Evolutionary conservation across 2,329 filamentous ascomycete genomes (phyloP).

Genomic region (Neocatenulostroma microsporum): DNA sequence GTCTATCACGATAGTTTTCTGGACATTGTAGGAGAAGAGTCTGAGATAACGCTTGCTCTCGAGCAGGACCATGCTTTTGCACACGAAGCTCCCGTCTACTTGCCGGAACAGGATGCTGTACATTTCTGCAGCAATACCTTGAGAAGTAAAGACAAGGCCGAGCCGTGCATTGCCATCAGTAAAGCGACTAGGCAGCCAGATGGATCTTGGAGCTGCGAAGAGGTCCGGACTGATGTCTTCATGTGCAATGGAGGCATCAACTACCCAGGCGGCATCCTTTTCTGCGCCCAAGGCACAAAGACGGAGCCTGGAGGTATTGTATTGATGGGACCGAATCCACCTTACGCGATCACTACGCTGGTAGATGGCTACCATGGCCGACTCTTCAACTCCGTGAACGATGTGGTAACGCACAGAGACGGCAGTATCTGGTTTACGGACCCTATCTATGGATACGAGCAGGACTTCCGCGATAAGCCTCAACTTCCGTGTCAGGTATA

Average conservation of each 20-base stretch:
- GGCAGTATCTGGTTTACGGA: constrained; percentile 60
- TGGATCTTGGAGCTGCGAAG: constrained; percentile 38
- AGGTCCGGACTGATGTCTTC: constrained; percentile 28
- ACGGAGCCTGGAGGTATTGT: constrained; percentile 18
- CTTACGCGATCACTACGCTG: constrained; percentile 29
- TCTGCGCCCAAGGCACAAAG: constrained; percentile 26
- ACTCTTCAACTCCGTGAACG: constrained; percentile 55
- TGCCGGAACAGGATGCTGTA: constrained; percentile 29
- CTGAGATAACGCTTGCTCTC: constrained; percentile 16
- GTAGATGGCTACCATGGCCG: constrained; percentile 54
- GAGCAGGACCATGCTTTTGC: constrained; percentile 24
- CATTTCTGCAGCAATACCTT: constrained; percentile 37
- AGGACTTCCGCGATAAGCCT: constrained; percentile 50
- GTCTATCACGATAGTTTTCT: constrained; percentile 22
- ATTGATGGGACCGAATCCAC: constrained; percentile 16
- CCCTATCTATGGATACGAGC: constrained; percentile 51
- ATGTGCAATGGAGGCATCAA: constrained; percentile 48
- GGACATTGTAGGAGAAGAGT: constrained; percentile 17
- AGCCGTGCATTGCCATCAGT: constrained; percentile 20
- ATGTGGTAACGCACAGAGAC: constrained; percentile 46
- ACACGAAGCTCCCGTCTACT: constrained; percentile 35
- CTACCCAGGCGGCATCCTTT: constrained; percentile 31
- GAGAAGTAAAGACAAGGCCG: constrained; percentile 3
- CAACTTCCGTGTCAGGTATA: constrained; percentile 53
- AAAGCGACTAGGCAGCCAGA: constrained; percentile 16